Base-by-base conservation (phyloP, 305 asterid genomes). In the Rubia peregrina region DNA sequence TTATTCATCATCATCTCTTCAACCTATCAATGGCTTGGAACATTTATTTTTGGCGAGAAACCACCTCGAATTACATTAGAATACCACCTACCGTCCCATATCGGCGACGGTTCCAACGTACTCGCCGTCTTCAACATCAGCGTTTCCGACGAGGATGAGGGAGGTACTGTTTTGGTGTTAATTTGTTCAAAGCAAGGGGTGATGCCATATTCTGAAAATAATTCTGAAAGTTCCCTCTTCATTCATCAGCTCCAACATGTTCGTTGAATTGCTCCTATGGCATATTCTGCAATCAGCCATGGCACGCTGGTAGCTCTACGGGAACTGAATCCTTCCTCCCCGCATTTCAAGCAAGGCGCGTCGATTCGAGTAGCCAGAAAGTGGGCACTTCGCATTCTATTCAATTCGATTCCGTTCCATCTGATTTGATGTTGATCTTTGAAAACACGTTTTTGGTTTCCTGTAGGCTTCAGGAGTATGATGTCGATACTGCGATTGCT, bases 281-380 rank as follows among this genome's bases (percentile, higher is more conserved):
- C 80, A 44, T 19, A 83, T 68, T 72, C 86, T 68, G 77, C 80
- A 0, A 40, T 89, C 43, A 75, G 75, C 71, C 69, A 85, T 33
- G 98, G 98, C 63, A 83, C 83, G 36, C 74, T 91, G 96, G 87
- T 93, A 51, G 83, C 83, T 49, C 63, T 93, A 33, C 82, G 80
- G 80, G 96, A 91, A 71, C 79, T 93, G 72, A 86, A 77, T 71
- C 91, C 92, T 9, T 82, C 90, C 77, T 86, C 94, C 0, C 82
- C 94, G 60, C 77, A 73, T 59, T 93, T 93, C 85, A 90, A 79
- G 84, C 84, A 85, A 68, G 97, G 95, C 17, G 86, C 85, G 21
- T 85, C 98, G 0, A 72, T 89, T 77, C 87, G 98, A 73, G 91
- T 93, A 5, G 89, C 90, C 67, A 97, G 97, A 81, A 93, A 83